Base-by-base conservation (phyloP, 768 basidiomycete species). In the Xerocomellus intermedius region DNA sequence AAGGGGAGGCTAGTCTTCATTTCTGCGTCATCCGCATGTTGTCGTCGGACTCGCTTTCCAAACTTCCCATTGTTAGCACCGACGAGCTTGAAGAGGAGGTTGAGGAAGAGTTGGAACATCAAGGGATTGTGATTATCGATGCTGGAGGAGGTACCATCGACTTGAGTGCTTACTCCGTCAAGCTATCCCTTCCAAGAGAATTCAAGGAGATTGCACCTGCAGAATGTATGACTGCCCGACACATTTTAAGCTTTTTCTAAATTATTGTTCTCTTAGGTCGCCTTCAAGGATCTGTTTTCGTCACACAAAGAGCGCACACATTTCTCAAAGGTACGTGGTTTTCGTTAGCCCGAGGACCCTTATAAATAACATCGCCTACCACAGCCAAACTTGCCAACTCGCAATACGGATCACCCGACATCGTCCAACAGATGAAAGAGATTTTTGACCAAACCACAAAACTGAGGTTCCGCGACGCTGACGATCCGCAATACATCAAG, bases 21-120 rank as follows among this genome's bases (percentile, higher is more conserved):
- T 68, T 61, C 53, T 83, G 81, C 43, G 69, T 82, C 21, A 65
- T 69, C 38, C 74, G 73, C 43, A 73, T 78, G 0, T 59, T 79
- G 17, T 67, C 74, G 1, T 70, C 19, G 19, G 53, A 54, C 3
- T 36, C 47, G 35, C 41, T 43, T 54, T 45, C 30, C 26, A 53
- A 16, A 0, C 9, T 52, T 8, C 50, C 56, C 5, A 48, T 52
- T 16, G 32, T 52, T 6, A 42, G 30, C 21, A 5, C 52, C 1
- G 54, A n/a, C 14, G 50, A 35, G 7, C 19, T 8, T 32, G 43
- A 44, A 12, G 52, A 54, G 0, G 45, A 62, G 2, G 45, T 6
- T 2, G 48, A 48, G 2, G 43, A 50, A 19, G 48, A 41, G 8
- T 30, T 55, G 3, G 61, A 64, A n/a, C 28, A 57, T 24, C 55